Evolutionary conservation across 2,329 filamentous ascomycete species (phyloP).

Genomic region (Lasiodiplodia theobromae): DNA sequence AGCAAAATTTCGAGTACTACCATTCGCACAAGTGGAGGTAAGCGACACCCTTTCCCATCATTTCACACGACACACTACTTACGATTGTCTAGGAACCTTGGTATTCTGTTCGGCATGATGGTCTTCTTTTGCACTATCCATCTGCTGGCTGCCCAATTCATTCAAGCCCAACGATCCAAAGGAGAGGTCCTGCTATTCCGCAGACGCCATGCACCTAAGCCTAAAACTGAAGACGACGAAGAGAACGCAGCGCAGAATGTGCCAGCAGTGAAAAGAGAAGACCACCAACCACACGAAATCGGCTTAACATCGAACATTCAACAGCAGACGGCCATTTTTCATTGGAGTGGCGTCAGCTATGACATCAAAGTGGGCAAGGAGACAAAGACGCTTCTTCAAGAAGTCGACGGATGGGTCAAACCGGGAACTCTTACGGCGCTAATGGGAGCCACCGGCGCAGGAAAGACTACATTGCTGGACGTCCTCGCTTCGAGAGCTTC

Average conservation of each 20-base stretch:
- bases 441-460: conserved; percentile 49
- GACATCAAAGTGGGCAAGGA: conserved; percentile 61
- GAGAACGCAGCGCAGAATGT: conserved; percentile 32
- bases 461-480: conserved; percentile 49
- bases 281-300: not conserved
- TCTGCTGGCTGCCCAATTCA: conserved; percentile 47
- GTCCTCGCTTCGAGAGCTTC: conserved; percentile 45
- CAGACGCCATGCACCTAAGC: conserved; percentile 34
- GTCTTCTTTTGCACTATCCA: conserved; percentile 42
- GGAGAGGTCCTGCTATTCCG: conserved; percentile 47
- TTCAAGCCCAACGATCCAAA: conserved; percentile 50
- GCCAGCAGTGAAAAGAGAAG: conserved; percentile 26
- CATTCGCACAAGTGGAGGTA: conserved; percentile 43
- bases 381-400: conserved; percentile 59
- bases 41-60: too few relatives aligned
- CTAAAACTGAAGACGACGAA: too few relatives aligned
- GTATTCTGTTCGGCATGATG: conserved; percentile 49
- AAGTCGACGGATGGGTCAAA: conserved; percentile 63
- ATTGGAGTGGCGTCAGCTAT: conserved; percentile 62
- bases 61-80: conserved; percentile 32
- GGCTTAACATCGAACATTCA: conserved; percentile 33
- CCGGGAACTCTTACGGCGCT: conserved; percentile 61
- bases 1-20: conserved; percentile 43
- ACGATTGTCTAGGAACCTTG: conserved; percentile 47
- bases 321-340: conserved; percentile 69